phyloP scores from a whole-genome alignment of 305 asterid genomes.

The Solanum hybrid region DNA sequence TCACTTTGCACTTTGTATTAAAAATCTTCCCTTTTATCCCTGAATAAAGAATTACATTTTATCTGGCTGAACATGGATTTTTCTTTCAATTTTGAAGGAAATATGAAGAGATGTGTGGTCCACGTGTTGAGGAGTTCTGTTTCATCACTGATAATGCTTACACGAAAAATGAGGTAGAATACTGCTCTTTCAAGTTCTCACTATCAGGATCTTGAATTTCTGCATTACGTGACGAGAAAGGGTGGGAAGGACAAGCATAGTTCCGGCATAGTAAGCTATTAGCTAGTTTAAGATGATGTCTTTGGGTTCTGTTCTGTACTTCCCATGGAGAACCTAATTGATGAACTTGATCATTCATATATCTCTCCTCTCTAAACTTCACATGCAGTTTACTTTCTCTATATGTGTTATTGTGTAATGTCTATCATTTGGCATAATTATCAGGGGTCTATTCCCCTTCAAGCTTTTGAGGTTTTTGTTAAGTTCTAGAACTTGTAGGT shows the following conservation, averaged over 20 bases:
- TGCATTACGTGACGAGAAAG: not conserved
- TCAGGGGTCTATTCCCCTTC: not conserved
- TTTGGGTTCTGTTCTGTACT: not conserved
- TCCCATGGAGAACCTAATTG: not conserved
- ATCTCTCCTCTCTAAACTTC: not conserved
- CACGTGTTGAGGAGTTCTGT: conserved; percentile 88
- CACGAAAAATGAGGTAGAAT: conserved; percentile 69
- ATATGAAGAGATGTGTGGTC: conserved; percentile 93
- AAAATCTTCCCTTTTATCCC: not conserved
- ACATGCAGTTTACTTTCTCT: not conserved
- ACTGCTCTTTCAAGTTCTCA: not conserved
- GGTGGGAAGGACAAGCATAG: not conserved
- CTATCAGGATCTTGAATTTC: not conserved
- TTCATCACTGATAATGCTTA: conserved; percentile 86
- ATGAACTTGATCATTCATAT: not conserved
- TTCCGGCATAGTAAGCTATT: not conserved
- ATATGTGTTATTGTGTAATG: not conserved
- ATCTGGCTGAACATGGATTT: not conserved
- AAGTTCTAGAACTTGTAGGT: not conserved
- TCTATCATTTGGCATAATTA: not conserved
- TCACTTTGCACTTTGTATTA: not conserved
- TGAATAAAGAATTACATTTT: not conserved
- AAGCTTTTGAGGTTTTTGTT: not conserved
- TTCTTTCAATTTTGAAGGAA: conserved; percentile 41
- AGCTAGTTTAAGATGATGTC: not conserved